Percentiles rank a stretch among this genome's conserved stretches.
phyloP scores from a whole-genome alignment of 2,329 filamentous ascomycete genomes.

The Talaromyces atroroseus region DNA sequence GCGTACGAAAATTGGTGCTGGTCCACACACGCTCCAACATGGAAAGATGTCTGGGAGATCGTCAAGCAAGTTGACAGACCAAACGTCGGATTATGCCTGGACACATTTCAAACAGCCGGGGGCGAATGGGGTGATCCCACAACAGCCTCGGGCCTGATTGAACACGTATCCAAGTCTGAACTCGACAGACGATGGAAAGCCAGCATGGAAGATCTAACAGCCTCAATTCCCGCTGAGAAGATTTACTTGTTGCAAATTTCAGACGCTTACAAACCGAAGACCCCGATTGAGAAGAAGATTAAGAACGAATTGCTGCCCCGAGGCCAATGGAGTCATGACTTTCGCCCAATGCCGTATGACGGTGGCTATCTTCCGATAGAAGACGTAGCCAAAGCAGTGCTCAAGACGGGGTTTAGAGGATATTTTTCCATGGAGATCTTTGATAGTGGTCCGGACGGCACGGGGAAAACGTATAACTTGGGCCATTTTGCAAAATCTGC shows the following conservation, averaged over 20 bases:
- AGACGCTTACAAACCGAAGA: conserved; percentile 62
- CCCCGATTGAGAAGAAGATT: conserved; percentile 51
- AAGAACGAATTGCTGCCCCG: conserved; percentile 54
- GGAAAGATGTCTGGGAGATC: conserved; percentile 66
- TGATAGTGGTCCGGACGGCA: conserved; percentile 53
- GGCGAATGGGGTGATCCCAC: conserved; percentile 69
- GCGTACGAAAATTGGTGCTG: conserved; percentile 83
- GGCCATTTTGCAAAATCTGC: conserved; percentile 47
- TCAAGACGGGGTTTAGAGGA: conserved; percentile 60
- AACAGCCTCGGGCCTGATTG: conserved; percentile 55
- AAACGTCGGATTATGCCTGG: conserved; percentile 69
- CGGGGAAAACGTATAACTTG: conserved; percentile 48
- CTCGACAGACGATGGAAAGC: conserved; percentile 47
- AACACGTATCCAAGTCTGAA: conserved; percentile 42
- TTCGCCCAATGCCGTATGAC: conserved; percentile 62
- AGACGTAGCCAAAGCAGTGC: conserved; percentile 59
- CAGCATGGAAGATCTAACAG: conserved; percentile 53
- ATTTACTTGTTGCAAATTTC: conserved; percentile 71
- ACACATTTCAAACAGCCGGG: conserved; percentile 71
- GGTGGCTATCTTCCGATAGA: conserved; percentile 66
- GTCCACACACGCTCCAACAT: conserved; percentile 63
- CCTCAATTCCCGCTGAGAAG: conserved; percentile 59
- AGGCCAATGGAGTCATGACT: conserved; percentile 66
- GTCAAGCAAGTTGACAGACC: conserved; percentile 56
- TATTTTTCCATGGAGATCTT: conserved; percentile 69